Evolutionary conservation across 1,284 basidiomycete species (phyloP), one percentile per base, ranked within the genome.

Genomic region (Sanghuangporus sanghuang): DNA sequence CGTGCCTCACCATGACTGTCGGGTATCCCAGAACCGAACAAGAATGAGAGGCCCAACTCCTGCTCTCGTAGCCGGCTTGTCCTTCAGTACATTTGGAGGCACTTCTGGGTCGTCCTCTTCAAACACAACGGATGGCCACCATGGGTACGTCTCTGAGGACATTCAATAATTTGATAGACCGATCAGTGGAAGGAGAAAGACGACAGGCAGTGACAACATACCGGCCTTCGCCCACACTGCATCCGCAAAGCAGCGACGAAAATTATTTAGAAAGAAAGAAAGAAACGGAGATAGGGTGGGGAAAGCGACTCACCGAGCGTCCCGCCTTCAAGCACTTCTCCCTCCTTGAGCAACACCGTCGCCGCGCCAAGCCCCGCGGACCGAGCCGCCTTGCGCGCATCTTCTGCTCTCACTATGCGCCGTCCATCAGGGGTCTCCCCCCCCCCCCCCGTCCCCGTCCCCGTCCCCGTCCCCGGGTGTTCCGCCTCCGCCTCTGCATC

Each of bases 1-100:
- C 16, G 18, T 14, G 23, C 21, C 38, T 50, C 68, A 86, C 86
- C 87, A 92, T 60, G 84, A 83, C 56, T 75, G 74, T 1, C 75
- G 69, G 60, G 80, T 80, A 70, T 92, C 90, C 71, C 80, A 92
- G 74, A 90, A 93, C 59, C 83, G 83, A 16, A 92, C 79, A 49
- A 91, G 78, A 68, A 81, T 78, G 65, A 84, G 59, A 61, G 73
- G 74, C 7, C 70, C 73, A 23, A 77, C 76, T 11, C 67, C 74
- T 53, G 68, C 76, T 73, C 57, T 71, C 61, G 61, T 69, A 66
- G 50, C 68, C 57, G 69, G 76, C 21, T 78, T 73, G 66, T 73
- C 69, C 21, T 74, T 71, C 61, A 80, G 69, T 38, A 90, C 82
- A 3, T 75, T 74, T 6, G 68, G 64, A 1, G 87, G 87, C 38